A percentile compares a stretch with the other conserved stretches of the same genome.
Evolutionary conservation across 768 basidiomycete species (phyloP).

Genomic region (Suillus brevipes): DNA sequence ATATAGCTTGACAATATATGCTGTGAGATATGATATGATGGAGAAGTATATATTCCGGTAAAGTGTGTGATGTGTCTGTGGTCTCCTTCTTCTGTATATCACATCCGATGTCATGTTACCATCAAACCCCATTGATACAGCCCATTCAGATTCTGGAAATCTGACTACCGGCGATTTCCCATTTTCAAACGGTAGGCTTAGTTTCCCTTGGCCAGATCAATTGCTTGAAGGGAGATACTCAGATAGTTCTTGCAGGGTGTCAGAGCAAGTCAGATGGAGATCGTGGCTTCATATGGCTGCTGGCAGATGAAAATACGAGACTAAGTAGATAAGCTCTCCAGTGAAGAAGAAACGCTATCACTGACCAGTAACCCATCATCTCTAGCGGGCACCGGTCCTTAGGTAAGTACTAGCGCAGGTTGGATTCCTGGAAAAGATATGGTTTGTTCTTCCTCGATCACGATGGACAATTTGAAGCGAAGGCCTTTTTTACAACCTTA

Average conservation of each 20-base stretch:
- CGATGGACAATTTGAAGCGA: not conserved
- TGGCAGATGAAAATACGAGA: not conserved
- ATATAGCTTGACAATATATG: too few relatives aligned
- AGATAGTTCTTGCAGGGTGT: not conserved
- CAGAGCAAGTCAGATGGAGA: not conserved
- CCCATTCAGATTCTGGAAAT: constrained; percentile 4
- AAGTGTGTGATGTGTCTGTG: not conserved
- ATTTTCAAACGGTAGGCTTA: not conserved
- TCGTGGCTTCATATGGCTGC: not conserved
- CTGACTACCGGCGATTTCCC: not conserved
- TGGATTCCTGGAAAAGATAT: not conserved
- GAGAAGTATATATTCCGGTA: too few relatives aligned
- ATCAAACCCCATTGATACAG: constrained; percentile 14
- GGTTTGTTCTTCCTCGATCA: not conserved
- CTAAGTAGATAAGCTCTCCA: not conserved
- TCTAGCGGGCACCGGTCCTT: not conserved
- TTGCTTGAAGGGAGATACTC: not conserved
- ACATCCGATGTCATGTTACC: constrained; percentile 15
- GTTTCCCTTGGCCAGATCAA: not conserved
- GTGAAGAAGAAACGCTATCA: not conserved
- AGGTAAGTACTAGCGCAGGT: not conserved
- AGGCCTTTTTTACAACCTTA: not conserved
- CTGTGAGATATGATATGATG: too few relatives aligned
- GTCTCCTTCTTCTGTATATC: constrained; percentile 28
- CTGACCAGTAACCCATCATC: not conserved